Conservation (phyloP, 2,329 filamentous ascomycete genomes). For the Coniella lustricola region DNA sequence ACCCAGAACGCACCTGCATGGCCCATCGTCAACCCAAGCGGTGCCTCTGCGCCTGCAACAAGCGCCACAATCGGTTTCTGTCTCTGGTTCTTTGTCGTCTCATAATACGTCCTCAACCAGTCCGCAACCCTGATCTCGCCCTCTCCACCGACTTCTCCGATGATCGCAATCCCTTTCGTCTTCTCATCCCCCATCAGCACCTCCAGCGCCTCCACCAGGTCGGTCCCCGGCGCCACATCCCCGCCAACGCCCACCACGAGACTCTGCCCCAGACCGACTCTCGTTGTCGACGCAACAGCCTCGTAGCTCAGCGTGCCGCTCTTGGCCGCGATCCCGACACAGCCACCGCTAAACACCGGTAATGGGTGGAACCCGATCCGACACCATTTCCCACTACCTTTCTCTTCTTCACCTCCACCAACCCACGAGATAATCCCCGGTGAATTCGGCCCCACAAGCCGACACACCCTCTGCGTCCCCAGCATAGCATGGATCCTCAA, state of each 20-base stretch:
- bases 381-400: constrained; percentile 49
- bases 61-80: constrained; percentile 68
- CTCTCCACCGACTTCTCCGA: constrained; percentile 66
- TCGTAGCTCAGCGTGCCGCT: constrained; percentile 77
- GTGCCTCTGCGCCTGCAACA: constrained; percentile 55
- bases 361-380: constrained; percentile 72
- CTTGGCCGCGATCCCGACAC: constrained; percentile 71
- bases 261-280: constrained; percentile 69
- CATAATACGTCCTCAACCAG: constrained; percentile 62
- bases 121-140: constrained; percentile 66
- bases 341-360: constrained; percentile 63
- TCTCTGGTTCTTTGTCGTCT: constrained; percentile 43
- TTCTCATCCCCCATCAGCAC: constrained; percentile 60
- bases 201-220: constrained; percentile 62
- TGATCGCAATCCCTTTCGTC: constrained; percentile 64
- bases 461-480: constrained; percentile 61
- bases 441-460: constrained; percentile 74
- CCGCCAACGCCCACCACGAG: constrained; percentile 73
- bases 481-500: constrained; percentile 64
- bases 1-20: constrained; percentile 70
- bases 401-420: no score
- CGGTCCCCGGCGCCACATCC: constrained; percentile 67
- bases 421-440: constrained; percentile 72
- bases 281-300: constrained; percentile 65
- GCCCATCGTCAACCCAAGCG: constrained; percentile 56